These are phyloP conservation scores for Geotrichum cucujoidarum DNA, from an alignment of 1,139 yeast genomes.

Conservation along the genomic window DNA sequence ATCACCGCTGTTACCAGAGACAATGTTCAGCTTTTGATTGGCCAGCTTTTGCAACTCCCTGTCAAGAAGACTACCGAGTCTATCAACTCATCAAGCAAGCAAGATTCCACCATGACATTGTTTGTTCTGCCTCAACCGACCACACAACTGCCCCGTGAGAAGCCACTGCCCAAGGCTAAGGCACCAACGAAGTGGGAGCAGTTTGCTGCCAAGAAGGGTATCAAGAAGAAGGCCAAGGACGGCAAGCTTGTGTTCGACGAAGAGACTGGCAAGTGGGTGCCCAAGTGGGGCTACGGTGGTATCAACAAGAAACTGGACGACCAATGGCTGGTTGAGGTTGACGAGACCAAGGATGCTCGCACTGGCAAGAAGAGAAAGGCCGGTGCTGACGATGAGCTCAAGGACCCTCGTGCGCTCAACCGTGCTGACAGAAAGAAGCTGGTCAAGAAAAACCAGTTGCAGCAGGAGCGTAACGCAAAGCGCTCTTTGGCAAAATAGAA, in stretches of 20 bases:
- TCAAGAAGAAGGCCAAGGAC: conserved; percentile 80
- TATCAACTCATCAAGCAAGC: conserved; percentile 46
- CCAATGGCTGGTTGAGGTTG: conserved; percentile 96
- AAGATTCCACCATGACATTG: conserved; percentile 73
- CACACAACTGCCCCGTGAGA: conserved; percentile 87
- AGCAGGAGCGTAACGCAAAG: conserved; percentile 69
- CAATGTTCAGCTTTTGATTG: conserved; percentile 82
- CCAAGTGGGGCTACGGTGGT: conserved; percentile 98
- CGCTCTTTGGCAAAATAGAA: conserved; percentile 25
- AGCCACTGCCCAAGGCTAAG: conserved; percentile 87
- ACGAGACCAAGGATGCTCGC: conserved; percentile 53
- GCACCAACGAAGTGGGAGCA: conserved; percentile 94
- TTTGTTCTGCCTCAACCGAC: conserved; percentile 81
- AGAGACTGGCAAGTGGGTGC: conserved; percentile 89
- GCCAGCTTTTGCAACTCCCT: conserved; percentile 86
- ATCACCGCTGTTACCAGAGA: conserved; percentile 75
- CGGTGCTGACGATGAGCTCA: conserved; percentile 54
- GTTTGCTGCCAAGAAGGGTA: conserved; percentile 94
- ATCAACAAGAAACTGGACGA: conserved; percentile 77
- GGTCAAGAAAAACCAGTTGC: conserved; percentile 79
- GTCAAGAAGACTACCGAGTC: conserved; percentile 79
- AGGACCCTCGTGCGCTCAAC: conserved; percentile 78
- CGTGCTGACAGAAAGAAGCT: conserved; percentile 82
- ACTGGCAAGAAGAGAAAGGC: conserved; percentile 32
- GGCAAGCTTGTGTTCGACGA: conserved; percentile 92